Conservation (phyloP, 306 rosid species). For the Trichosanthes cucumerina region DNA sequence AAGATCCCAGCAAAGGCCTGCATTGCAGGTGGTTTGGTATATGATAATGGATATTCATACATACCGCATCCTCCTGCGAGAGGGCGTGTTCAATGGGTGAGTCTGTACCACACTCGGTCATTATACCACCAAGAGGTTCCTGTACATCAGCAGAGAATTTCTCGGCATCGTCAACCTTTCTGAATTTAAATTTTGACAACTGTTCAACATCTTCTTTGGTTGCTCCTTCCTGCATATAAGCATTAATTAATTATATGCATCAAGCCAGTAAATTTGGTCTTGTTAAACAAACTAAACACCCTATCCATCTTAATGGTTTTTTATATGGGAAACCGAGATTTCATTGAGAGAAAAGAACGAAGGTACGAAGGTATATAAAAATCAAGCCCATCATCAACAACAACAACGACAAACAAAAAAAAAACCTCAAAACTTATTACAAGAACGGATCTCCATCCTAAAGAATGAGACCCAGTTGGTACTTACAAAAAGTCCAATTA, state of each 20-base stretch:
- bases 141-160: conserved; percentile 36
- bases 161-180: conserved; percentile 32
- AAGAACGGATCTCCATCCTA: neutral
- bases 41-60: neutral
- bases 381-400: no score
- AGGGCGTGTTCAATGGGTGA: conserved; percentile 59
- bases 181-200: conserved; percentile 66
- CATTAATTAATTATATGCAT: conserved; percentile 3
- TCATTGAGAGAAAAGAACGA: neutral
- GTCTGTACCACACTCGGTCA: conserved; percentile 72
- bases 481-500: neutral
- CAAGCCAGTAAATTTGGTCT: neutral
- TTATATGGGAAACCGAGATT: neutral
- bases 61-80: conserved; percentile 77
- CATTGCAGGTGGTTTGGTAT: neutral
- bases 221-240: conserved; percentile 79
- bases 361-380: neutral
- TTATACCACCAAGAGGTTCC: conserved; percentile 64
- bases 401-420: no score
- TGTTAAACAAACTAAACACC: neutral
- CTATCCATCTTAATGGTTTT: neutral
- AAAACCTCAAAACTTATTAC: neutral
- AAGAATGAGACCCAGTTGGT: neutral
- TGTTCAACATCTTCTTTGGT: conserved; percentile 90
- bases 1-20: neutral